Conservation (phyloP, 352 stramenopile genomes). For the Phytophthora sp. region DNA sequence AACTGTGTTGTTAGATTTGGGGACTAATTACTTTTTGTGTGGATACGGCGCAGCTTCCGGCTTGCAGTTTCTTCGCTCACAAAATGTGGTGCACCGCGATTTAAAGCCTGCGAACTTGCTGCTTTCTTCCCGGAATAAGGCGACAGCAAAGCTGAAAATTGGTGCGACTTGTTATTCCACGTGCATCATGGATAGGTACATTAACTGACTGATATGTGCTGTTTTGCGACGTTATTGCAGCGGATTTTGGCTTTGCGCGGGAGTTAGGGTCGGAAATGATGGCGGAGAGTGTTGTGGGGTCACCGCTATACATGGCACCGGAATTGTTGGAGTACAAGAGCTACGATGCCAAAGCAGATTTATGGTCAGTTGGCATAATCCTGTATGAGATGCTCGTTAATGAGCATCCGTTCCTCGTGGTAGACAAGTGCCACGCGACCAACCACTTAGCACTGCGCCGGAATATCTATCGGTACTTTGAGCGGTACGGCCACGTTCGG, state of each 20-base stretch:
- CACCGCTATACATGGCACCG: constrained; percentile 81
- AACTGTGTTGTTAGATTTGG: not conserved
- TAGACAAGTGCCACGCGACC: constrained; percentile 76
- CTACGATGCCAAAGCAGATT: constrained; percentile 82
- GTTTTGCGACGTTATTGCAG: constrained; percentile 22
- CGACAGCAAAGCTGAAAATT: constrained; percentile 81
- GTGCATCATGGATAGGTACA: constrained; percentile 12
- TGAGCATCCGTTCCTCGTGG: constrained; percentile 78
- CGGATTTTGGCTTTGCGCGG: constrained; percentile 78
- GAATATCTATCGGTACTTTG: constrained; percentile 84
- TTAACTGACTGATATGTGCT: constrained; percentile 26
- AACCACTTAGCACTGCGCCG: constrained; percentile 79
- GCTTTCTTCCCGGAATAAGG: constrained; percentile 69
- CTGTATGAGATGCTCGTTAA: constrained; percentile 88
- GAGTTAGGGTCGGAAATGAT: constrained; percentile 74
- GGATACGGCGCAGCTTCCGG: constrained; percentile 64
- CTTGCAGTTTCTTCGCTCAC: constrained; percentile 74
- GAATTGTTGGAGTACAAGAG: constrained; percentile 87
- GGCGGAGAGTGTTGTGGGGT: constrained; percentile 82
- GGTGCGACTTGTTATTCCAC: constrained; percentile 27
- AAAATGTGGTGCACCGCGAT: constrained; percentile 81
- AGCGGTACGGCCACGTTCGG: constrained; percentile 56
- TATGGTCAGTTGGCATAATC: constrained; percentile 86
- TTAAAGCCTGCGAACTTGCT: constrained; percentile 81
- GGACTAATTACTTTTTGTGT: too few relatives aligned